Evolutionary conservation across 164 flowering plant species (phyloP).

Genomic region (Aristolochia contorta): DNA sequence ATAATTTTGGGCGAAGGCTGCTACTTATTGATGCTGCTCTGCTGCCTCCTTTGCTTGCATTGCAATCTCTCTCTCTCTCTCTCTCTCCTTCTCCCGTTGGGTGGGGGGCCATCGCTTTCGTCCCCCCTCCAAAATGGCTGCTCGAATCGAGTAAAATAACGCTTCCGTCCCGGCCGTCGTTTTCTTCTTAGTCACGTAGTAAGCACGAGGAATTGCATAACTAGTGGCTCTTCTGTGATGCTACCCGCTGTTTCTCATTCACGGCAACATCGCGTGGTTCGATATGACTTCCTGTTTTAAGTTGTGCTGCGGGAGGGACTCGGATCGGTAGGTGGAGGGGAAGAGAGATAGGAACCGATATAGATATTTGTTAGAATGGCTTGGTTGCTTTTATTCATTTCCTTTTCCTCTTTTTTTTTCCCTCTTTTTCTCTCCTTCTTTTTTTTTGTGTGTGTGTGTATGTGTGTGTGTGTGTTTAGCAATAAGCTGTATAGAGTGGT

Average conservation of each 20-base stretch:
- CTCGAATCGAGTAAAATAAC: no score
- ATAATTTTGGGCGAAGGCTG: no score
- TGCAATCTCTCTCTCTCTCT: background rate
- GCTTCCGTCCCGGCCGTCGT: background rate
- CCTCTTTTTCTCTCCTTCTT: background rate
- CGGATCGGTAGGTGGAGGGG: constrained; percentile 9
- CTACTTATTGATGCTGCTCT: no score
- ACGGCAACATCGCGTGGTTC: background rate
- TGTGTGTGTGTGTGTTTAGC: no score
- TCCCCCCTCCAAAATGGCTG: background rate
- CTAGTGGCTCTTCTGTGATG: background rate
- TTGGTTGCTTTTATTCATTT: background rate
- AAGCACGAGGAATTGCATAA: background rate
- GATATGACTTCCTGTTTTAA: constrained; percentile 12
- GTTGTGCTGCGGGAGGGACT: constrained; percentile 9
- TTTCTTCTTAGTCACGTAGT: background rate
- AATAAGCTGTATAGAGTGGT: background rate
- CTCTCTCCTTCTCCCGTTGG: no score
- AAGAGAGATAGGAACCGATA: background rate
- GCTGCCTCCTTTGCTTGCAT: no score
- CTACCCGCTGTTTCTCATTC: background rate
- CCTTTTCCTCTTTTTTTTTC: background rate
- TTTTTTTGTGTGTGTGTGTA: no score
- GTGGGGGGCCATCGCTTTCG: background rate
- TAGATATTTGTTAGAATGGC: no score